Evolutionary conservation across 257 asterid species (phyloP).

Genomic region (Scutellaria baicalensis): DNA sequence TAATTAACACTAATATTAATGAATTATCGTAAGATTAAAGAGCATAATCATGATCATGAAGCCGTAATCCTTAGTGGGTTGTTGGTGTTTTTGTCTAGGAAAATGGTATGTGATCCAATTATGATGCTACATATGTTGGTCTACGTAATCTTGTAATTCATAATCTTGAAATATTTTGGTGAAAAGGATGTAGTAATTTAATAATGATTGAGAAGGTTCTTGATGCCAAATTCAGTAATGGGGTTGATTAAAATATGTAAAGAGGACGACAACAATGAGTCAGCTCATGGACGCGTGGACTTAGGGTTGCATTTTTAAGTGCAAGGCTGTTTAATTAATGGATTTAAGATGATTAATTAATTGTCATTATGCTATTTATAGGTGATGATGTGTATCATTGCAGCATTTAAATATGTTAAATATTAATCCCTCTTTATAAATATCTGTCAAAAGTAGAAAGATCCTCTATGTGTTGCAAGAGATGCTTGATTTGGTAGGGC

Average conservation of each 20-base stretch:
- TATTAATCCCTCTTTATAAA: constrained; percentile 16
- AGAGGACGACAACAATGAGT: constrained; percentile 23
- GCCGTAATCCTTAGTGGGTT: constrained; percentile 23
- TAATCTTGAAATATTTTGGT: background rate
- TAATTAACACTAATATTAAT: background rate
- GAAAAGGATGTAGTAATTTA: constrained; percentile 12
- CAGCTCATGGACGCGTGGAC: constrained; percentile 46
- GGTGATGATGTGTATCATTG: constrained; percentile 54
- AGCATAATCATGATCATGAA: background rate
- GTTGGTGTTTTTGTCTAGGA: constrained; percentile 26
- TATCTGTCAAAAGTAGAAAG: constrained; percentile 18
- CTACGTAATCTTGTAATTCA: constrained; percentile 4
- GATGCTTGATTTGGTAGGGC: constrained; percentile 19
- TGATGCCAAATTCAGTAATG: constrained; percentile 40
- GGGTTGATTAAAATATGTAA: constrained; percentile 24
- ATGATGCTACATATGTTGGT: constrained; percentile 25
- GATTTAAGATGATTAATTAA: constrained; percentile 13
- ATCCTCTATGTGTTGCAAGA: constrained; percentile 1
- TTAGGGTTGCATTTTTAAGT: constrained; percentile 12
- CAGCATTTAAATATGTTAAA: constrained; percentile 20
- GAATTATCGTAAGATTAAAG: background rate
- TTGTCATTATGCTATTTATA: constrained; percentile 35
- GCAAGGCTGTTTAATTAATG: constrained; percentile 11
- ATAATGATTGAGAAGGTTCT: constrained; percentile 42
- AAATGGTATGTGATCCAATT: constrained; percentile 31